Percentiles rank a stretch among this genome's conserved stretches.
These are phyloP conservation scores for Xerophyta viscosa DNA, from an alignment of 106 monocot genomes.

Conservation along the genomic window DNA sequence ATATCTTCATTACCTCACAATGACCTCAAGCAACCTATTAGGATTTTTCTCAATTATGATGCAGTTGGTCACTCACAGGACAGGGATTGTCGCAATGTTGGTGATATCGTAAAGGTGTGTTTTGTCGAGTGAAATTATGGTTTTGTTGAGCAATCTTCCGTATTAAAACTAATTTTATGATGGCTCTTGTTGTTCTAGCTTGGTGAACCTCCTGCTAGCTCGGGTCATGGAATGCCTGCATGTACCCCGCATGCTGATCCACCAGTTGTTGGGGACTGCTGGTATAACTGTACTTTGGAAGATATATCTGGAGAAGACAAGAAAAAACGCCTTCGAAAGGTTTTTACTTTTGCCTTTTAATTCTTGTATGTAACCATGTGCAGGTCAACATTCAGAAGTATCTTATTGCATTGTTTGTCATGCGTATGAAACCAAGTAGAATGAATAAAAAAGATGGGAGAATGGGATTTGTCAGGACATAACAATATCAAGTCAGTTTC, in stretches of 20 bases:
- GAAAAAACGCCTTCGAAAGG: slow-evolving; percentile 90
- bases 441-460: background rate
- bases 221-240: slow-evolving; percentile 32
- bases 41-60: slow-evolving; percentile 95
- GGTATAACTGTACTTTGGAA: slow-evolving; percentile 89
- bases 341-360: slow-evolving; percentile 11
- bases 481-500: background rate
- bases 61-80: slow-evolving; percentile 90
- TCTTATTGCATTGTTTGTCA: too few species aligned
- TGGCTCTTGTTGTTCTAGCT: slow-evolving; percentile 37
- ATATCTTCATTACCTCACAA: slow-evolving; percentile 17
- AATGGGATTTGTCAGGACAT: background rate
- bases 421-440: too few species aligned
- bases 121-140: too few species aligned
- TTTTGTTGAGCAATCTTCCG: too few species aligned
- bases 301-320: slow-evolving; percentile 88
- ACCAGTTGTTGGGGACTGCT: slow-evolving; percentile 84
- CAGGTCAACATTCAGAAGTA: too few species aligned
- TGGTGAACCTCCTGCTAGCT: slow-evolving; percentile 69
- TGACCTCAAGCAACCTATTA: slow-evolving; percentile 65
- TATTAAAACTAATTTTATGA: too few species aligned
- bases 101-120: slow-evolving; percentile 79
- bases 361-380: too few species aligned
- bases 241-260: slow-evolving; percentile 83
- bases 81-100: slow-evolving; percentile 76